Evolutionary conservation across 768 basidiomycete species (phyloP), one percentile per base, ranked within the genome.

Genomic region (Lactarius hengduanensis): DNA sequence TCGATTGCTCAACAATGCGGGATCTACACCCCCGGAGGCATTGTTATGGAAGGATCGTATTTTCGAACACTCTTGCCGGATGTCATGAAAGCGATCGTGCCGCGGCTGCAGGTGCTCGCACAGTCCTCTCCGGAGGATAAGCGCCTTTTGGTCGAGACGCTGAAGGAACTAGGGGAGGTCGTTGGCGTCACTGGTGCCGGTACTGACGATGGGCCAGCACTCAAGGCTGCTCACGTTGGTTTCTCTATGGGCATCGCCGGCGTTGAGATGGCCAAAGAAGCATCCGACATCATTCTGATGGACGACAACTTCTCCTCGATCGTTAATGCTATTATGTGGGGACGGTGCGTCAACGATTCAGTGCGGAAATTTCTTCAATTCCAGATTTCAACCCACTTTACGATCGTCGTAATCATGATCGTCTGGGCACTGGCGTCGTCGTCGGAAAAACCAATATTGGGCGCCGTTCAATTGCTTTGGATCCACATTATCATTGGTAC

Each of bases 401-500:
- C 95, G 8, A 96, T 96, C 43, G 95, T 99, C 56, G 77, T 96
- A 64, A 89, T 97, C 73, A 98, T 96, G 16, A 95, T 93, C 71
- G 84, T 97, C 65, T 87, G 95, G 41, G 92, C 95, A 43, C 87
- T 98, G 62, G 86, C 91, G 0, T 95, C 94, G 20, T 69, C 73
- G 8, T 73, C 83, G 62, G 95, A 97, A 74, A 72, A 80, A 10
- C 93, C 96, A 1, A 94, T 94, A n/a, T 80, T 98, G 32, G 89
- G 92, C 30, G 96, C 97, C 36, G 97, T 99, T 1, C 97, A 99
- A 75, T 80, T 99, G 4, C 86, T 99, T n/a, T 99, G 97, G 96
- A 94, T 98, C 77, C 97, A 98, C 81, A 89, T 98, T 69, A 96
- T 96, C 76, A 96, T 96, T 94, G 96, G 96, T 75, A 96, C 94